Evolutionary conservation across 805 yeast species (phyloP), one percentile per base, ranked within the genome.

Genomic region (Maudiozyma saulgeensis): DNA sequence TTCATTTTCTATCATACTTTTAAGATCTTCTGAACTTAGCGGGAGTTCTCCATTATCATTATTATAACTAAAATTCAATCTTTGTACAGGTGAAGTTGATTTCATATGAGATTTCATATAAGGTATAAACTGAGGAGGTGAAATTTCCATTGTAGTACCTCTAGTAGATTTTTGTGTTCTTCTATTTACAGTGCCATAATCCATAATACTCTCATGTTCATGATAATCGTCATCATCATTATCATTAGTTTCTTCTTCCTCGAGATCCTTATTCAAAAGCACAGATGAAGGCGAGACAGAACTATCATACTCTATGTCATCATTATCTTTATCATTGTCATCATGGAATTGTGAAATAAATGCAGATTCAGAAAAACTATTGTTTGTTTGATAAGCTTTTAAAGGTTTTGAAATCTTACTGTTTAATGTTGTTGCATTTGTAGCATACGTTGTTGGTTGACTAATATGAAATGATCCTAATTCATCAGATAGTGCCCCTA

Each of bases 171-270:
- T 35, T 35, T 49, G 47, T 46, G 46, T 51, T 49, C 49, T 48
- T 49, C 32, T 57, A 46, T 50, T 42, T 1, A 52, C 55, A 15
- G 55, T 49, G 4, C 46, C 48, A 35, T 44, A 45, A 11, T 42
- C 41, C 41, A 38, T 38, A 16, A 38, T 32, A n/a, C 38, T 35
- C 18, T 35, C 38, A 35, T n/a, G 16, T 6, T 16, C 38, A 35
- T 47, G 34, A 18, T 28, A 23, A 12, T 41, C 16, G 16, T 43
- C 40, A 6, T 34, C 39, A 25, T 40, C 46, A 32, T 43, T 43
- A 43, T 42, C 21, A 41, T 40, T 39, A 5, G 11, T 18, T 7
- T 7, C 8, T 6, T 32, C 18, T 31, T 18, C 19, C 4, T n/a
- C n/a, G 11, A 19, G 13, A 35, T 15, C 9, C 8, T 35, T 35